Evolutionary conservation across 2,329 filamentous ascomycete species (phyloP).

Genomic region (Shiraia sp.): DNA sequence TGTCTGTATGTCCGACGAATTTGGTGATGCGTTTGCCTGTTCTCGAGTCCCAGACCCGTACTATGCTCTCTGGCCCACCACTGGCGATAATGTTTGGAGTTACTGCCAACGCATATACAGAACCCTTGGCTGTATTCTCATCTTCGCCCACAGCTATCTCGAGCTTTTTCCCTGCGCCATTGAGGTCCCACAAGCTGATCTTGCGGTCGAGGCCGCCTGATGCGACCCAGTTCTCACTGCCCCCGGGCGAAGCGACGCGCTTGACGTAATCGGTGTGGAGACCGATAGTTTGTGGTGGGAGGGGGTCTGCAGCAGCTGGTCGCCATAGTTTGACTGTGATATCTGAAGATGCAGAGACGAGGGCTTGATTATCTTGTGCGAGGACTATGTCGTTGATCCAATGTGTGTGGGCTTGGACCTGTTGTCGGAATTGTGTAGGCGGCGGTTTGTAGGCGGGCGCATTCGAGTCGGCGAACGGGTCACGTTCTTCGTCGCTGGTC

Average conservation of each 20-base stretch:
- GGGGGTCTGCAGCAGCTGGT: constrained; percentile 65
- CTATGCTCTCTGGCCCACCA: constrained; percentile 90
- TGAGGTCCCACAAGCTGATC: constrained; percentile 91
- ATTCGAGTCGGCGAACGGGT: constrained; percentile 45
- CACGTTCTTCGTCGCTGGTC: constrained; percentile 43
- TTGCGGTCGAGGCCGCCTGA: constrained; percentile 92
- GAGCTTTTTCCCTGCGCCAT: constrained; percentile 80
- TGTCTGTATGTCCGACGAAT: constrained; percentile 95
- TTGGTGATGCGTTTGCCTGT: constrained; percentile 91
- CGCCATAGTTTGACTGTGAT: constrained; percentile 92
- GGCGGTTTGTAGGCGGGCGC: constrained; percentile 42
- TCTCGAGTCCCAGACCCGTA: constrained; percentile 88
- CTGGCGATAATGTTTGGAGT: constrained; percentile 83
- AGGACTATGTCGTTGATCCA: constrained; percentile 95
- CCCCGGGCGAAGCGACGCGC: constrained; percentile 78
- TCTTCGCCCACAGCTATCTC: constrained; percentile 85
- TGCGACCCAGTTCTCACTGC: constrained; percentile 80
- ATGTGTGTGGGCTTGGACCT: constrained; percentile 84
- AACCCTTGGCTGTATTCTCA: constrained; percentile 84
- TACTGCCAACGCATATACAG: constrained; percentile 86
- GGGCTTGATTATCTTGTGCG: constrained; percentile 73
- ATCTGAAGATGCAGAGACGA: constrained; percentile 92
- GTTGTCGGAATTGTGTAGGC: constrained; percentile 60
- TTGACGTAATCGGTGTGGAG: constrained; percentile 97
- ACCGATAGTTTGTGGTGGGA: constrained; percentile 79